phyloP scores from a whole-genome alignment of 2,329 filamentous ascomycete species.

The Bipolaris bicolor region DNA sequence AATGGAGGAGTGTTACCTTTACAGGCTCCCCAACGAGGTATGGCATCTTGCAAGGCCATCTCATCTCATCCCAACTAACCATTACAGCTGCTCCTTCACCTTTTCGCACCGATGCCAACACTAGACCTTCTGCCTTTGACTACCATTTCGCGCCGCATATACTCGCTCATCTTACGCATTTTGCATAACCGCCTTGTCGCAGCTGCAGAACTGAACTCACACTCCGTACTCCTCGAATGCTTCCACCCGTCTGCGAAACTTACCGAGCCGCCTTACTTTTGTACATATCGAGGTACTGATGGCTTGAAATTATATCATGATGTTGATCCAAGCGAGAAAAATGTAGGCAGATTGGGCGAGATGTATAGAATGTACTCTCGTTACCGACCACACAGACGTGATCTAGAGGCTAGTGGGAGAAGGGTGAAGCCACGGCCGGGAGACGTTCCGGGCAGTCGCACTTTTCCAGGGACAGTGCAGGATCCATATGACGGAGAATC shows the following conservation, averaged over 20 bases:
- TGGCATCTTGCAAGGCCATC: neutral
- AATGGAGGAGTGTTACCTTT: constrained; percentile 42
- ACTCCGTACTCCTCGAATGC: constrained; percentile 77
- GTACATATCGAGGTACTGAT: constrained; percentile 69
- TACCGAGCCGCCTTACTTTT: constrained; percentile 71
- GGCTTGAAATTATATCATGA: constrained; percentile 57
- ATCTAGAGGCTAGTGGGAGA: constrained; percentile 52
- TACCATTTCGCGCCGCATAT: constrained; percentile 66
- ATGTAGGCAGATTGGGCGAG: constrained; percentile 51
- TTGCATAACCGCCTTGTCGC: constrained; percentile 68
- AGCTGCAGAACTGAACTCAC: constrained; percentile 63
- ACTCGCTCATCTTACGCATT: constrained; percentile 67
- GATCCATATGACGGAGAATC: constrained; percentile 49
- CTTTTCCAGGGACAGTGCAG: constrained; percentile 38
- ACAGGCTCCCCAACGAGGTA: constrained; percentile 49
- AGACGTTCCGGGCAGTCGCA: constrained; percentile 55
- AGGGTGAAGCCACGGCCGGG: constrained; percentile 53
- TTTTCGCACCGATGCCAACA: constrained; percentile 52
- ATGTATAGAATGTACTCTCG: constrained; percentile 69
- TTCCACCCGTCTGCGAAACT: constrained; percentile 74
- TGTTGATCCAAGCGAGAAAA: constrained; percentile 35
- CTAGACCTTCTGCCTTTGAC: constrained; percentile 60
- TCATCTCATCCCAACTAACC: constrained; percentile 20
- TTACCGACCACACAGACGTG: constrained; percentile 68
- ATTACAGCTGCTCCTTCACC: constrained; percentile 51